Evolutionary conservation across 2,329 filamentous ascomycete species (phyloP).

Genomic region (Beauveria asiatica): DNA sequence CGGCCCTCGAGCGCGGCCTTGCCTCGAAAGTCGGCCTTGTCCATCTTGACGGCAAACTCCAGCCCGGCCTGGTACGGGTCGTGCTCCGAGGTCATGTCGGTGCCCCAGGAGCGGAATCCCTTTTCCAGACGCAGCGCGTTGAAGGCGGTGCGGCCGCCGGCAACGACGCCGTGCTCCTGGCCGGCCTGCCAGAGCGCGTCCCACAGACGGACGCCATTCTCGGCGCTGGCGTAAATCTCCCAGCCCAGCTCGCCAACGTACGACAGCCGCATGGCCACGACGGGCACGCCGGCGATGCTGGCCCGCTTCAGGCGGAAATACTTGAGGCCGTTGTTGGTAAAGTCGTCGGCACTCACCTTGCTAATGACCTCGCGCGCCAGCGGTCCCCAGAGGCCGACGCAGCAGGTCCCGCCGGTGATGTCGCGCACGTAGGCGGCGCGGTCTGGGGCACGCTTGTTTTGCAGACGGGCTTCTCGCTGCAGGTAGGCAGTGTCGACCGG

Average conservation of each 20-base stretch:
- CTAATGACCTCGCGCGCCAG: constrained; percentile 42
- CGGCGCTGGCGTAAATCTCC: constrained; percentile 53
- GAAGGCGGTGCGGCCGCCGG: constrained; percentile 50
- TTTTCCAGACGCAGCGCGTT: constrained; percentile 51
- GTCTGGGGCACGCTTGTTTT: constrained; percentile 30
- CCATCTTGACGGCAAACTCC: constrained; percentile 36
- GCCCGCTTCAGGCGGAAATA: constrained; percentile 42
- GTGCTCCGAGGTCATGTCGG: constrained; percentile 53
- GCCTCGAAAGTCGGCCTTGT: constrained; percentile 43
- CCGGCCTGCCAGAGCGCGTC: constrained; percentile 48
- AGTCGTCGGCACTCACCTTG: constrained; percentile 35
- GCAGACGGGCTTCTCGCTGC: constrained; percentile 40
- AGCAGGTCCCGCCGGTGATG: constrained; percentile 51
- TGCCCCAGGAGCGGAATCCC: constrained; percentile 48
- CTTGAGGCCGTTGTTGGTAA: constrained; percentile 36
- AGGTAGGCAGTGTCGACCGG: constrained; percentile 47
- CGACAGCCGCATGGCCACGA: constrained; percentile 46
- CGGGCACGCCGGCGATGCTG: constrained; percentile 45
- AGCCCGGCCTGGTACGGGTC: constrained; percentile 52
- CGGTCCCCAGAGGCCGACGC: constrained; percentile 56
- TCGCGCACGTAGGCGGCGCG: constrained; percentile 46
- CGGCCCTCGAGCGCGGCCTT: constrained; percentile 36
- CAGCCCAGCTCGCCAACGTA: constrained; percentile 55
- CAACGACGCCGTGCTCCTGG: constrained; percentile 44
- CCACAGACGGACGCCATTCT: constrained; percentile 50